A percentile compares a stretch with the other conserved stretches of the same genome.
These are phyloP conservation scores for Eucalyptus erythrocorys DNA, from an alignment of 345 rosid species.

Conservation along the genomic window DNA sequence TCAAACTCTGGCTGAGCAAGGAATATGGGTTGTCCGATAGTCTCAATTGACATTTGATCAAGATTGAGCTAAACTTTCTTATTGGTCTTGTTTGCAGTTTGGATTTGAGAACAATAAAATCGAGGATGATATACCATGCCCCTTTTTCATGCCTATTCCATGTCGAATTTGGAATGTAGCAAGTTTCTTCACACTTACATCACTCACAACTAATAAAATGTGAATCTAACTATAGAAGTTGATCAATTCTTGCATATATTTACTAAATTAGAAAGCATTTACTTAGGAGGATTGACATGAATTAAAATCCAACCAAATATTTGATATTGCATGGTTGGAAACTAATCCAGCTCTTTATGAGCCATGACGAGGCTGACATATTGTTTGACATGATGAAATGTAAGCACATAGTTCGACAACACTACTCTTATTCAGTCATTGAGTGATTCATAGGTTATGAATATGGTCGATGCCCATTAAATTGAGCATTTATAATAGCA, in stretches of 20 bases:
- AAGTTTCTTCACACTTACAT: neutral
- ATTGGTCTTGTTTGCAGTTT: neutral
- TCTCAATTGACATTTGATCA: neutral
- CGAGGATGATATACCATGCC: neutral
- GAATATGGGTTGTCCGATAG: neutral
- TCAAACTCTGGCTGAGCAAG: neutral
- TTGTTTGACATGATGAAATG: neutral
- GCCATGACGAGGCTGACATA: neutral
- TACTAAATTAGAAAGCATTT: neutral
- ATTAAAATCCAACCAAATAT: neutral
- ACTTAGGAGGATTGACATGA: neutral
- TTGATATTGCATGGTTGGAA: neutral
- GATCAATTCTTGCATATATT: neutral
- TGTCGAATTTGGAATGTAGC: neutral
- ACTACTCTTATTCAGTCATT: neutral
- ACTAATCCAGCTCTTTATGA: neutral
- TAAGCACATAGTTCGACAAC: neutral
- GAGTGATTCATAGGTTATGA: neutral
- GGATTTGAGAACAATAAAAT: neutral
- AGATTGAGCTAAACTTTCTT: neutral
- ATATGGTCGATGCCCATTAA: neutral
- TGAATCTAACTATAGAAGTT: neutral
- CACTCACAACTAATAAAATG: neutral
- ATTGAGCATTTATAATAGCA: neutral
- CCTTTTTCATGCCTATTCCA: neutral